Evolutionary conservation across 2,329 filamentous ascomycete genomes (phyloP), one percentile per base, ranked within the genome.

Genomic region (Alternaria alternata): DNA sequence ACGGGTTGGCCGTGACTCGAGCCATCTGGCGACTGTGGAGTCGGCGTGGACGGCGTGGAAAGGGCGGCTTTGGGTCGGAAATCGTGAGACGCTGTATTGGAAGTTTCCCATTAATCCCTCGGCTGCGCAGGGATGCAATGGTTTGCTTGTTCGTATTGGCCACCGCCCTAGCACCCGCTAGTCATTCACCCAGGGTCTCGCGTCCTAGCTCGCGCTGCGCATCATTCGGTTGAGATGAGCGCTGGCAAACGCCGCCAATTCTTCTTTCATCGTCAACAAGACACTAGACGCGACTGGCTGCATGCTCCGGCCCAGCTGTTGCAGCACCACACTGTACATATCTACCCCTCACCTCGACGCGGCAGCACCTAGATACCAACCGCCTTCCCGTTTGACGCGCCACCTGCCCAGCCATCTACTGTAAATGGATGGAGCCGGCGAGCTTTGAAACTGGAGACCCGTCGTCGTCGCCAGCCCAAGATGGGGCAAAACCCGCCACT

Each of bases 341-440:
- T 59, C 60, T 62, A 65, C 65, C 65, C 68, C 65, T 68, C 68
- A 61, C 58, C 32, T 56, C 57, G 48, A 44, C 51, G 54, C 54
- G 48, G 39, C 54, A 51, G 52, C 55, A 56, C 49, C 56, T 57
- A 51, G 58, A 55, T 48, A 64, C 42, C 61, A 58, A 52, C 64
- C 64, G 57, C 63, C 54, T 46, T 64, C 38, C 56, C 52, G 34
- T 64, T 60, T 58, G 49, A 64, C 66, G 63, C 69, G 66, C 70
- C 66, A 62, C 62, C 62, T 53, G 61, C 63, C 65, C 64, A 67
- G 61, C 61, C 59, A 65, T 61, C 68, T 68, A 64, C 63, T 66
- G 71, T 75, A 74, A 69, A 79, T 80, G 77, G 74, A 80, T 79
- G 78, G 78, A 78, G 75, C 72, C 73, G 71, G 69, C 69, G 69